These are phyloP conservation scores for Neovahlkampfia damariscottae DNA, from an alignment of 78 protist species.

Conservation along the genomic window DNA sequence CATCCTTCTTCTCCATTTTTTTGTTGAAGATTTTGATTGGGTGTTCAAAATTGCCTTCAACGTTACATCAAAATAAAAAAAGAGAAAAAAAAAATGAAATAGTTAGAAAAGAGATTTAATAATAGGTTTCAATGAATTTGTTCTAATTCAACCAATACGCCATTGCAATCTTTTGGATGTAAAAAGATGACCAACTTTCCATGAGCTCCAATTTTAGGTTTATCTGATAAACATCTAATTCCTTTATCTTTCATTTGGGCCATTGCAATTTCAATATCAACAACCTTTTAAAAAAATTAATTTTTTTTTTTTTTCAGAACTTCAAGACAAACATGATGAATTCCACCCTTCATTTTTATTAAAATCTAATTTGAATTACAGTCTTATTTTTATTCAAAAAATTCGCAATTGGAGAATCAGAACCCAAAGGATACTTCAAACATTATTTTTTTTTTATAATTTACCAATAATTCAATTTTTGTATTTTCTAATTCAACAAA, in stretches of 20 bases:
- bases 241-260: constrained; percentile 7
- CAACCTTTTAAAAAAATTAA: too few relatives aligned
- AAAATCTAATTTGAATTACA: not conserved
- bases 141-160: constrained; percentile 89
- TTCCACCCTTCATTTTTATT: constrained; percentile 61
- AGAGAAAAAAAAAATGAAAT: too few relatives aligned
- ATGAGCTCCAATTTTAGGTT: constrained; percentile 90
- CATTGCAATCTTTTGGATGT: constrained; percentile 80
- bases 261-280: constrained; percentile 22
- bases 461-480: constrained; percentile 74
- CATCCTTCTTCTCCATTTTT: too few relatives aligned
- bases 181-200: constrained; percentile 88
- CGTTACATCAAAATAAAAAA: too few relatives aligned
- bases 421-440: constrained; percentile 79
- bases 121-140: too few relatives aligned
- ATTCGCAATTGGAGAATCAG: constrained; percentile 62
- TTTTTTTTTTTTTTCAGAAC: too few relatives aligned
- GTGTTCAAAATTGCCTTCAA: too few relatives aligned
- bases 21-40: too few relatives aligned
- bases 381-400: constrained; percentile 57
- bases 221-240: constrained; percentile 47
- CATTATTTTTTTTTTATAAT: too few relatives aligned
- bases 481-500: constrained; percentile 70
- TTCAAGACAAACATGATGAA: constrained; percentile 88
- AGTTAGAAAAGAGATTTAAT: too few relatives aligned